Conservation (phyloP, 73 alveolate genomes). For the Paramecium primaurelia region DNA sequence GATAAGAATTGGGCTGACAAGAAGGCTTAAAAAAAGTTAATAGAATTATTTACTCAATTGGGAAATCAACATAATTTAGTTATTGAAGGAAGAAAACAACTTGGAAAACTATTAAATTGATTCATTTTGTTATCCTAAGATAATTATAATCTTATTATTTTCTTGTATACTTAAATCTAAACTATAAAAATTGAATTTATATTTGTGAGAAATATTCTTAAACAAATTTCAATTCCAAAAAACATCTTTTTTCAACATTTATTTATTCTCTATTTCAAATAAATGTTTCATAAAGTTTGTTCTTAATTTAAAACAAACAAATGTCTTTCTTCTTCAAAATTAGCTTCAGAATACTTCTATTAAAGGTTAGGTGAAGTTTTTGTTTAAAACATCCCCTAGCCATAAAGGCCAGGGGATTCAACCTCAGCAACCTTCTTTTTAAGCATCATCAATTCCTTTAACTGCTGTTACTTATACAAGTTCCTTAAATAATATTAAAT, state of each 20-base stretch:
- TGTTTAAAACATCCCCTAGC: conserved; percentile 55
- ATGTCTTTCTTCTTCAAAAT: not conserved
- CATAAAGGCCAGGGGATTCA: conserved; percentile 60
- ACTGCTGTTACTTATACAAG: conserved; percentile 42
- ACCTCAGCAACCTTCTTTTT: conserved; percentile 64
- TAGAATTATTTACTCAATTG: not conserved
- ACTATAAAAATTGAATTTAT: not conserved
- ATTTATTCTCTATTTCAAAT: not conserved
- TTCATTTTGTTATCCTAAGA: not conserved
- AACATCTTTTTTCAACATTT: not conserved
- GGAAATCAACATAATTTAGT: not conserved
- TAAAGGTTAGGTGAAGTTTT: conserved; percentile 50
- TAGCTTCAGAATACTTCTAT: conserved; percentile 52
- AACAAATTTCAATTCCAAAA: conserved; percentile 40
- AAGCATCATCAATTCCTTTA: conserved; percentile 61
- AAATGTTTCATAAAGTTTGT: conserved; percentile 6
- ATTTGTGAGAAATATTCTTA: not conserved
- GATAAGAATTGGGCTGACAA: conserved; percentile 4
- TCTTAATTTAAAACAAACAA: not conserved
- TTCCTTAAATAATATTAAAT: conserved; percentile 12
- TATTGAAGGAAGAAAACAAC: conserved; percentile 5
- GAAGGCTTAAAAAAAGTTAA: not conserved
- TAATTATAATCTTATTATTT: not conserved
- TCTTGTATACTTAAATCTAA: not conserved
- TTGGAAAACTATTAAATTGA: not conserved